Base-by-base conservation (phyloP, 495 filamentous ascomycete species). In the Penicillium cosmopolitanum region DNA sequence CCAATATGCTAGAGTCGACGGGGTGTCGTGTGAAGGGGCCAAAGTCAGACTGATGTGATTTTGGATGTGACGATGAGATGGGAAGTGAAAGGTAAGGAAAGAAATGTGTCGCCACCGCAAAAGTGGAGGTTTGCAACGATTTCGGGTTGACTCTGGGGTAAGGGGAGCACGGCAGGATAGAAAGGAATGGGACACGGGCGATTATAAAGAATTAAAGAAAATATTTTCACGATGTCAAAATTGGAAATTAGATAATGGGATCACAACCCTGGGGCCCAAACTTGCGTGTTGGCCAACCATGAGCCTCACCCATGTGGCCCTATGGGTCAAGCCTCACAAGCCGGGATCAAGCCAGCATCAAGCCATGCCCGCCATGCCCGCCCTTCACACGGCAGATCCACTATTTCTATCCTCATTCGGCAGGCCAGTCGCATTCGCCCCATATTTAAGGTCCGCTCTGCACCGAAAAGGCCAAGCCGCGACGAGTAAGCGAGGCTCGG, bases 211-310 rank as follows among this genome's bases (percentile, higher is more conserved):
- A 48, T 31, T 31, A 48, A 48, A 15, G 46, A 48, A 48, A 48
- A 48, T 48, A 19, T 48, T 48, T 48, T 48, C 46, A 48, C 46
- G 5, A 19, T 44, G 11, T 48, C 19, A 48, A 48, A 12, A 28
- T 28, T 48, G 21, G 8, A n/a, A 23, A 48, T 48, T 48, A 48
- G 46, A 48, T 48, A 48, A 48, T 48, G 46, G 11, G 5, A 48
- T 11, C 3, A 48, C 6, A n/a, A 13, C 46, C 46, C 46, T 15
- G 21, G 46, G 46, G 46, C 46, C 46, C 46, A 48, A 48, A 48
- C 5, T 23, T 48, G 46, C 46, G 46, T 48, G 46, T 48, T 48
- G 46, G 46, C 46, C 46, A 48, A 48, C 46, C 46, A 48, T 48
- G 46, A 48, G 46, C 19, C 46, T 48, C 46, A 48, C 46, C 15